Evolutionary conservation across 495 filamentous ascomycete genomes (phyloP).

Genomic region (Amorphotheca resinae): DNA sequence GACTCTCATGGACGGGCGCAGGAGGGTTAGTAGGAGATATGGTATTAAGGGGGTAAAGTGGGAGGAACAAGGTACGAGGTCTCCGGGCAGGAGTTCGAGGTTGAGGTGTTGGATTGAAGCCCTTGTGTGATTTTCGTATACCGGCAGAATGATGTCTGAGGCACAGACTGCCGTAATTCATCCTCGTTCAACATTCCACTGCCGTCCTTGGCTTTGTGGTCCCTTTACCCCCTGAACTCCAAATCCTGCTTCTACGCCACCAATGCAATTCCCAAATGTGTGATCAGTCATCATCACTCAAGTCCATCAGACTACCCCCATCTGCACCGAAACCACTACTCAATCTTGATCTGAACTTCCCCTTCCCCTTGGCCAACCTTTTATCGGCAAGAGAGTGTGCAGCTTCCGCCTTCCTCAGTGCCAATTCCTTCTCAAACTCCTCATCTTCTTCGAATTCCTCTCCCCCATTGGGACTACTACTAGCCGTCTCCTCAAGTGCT

Average conservation of each 20-base stretch:
- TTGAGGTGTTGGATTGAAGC: neutral
- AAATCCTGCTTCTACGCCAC: slow-evolving; percentile 2
- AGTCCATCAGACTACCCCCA: slow-evolving; percentile 19
- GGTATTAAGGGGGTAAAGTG: slow-evolving; percentile 24
- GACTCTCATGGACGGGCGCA: too few species aligned
- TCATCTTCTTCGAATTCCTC: slow-evolving; percentile 13
- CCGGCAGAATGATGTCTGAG: too few species aligned
- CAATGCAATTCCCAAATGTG: slow-evolving; percentile 1
- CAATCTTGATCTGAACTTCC: slow-evolving; percentile 9
- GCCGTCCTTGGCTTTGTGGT: too few species aligned
- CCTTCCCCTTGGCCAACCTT: slow-evolving; percentile 11
- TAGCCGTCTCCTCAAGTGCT: slow-evolving; percentile 55
- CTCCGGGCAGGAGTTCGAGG: neutral
- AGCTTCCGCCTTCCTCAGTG: slow-evolving; percentile 12
- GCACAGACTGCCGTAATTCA: too few species aligned
- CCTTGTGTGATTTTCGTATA: slow-evolving; percentile 1
- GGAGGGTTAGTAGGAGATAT: slow-evolving; percentile 28
- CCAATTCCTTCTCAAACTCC: slow-evolving; percentile 23
- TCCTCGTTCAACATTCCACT: too few species aligned
- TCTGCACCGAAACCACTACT: slow-evolving; percentile 13
- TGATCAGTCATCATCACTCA: slow-evolving; percentile 20
- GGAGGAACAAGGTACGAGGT: slow-evolving; percentile 3
- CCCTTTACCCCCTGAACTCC: slow-evolving; percentile 3
- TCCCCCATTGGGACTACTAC: slow-evolving; percentile 1
- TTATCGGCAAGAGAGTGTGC: slow-evolving; percentile 3